phyloP scores from a whole-genome alignment of 2,329 filamentous ascomycete species.

The Chrysosphaeria jannelii region DNA sequence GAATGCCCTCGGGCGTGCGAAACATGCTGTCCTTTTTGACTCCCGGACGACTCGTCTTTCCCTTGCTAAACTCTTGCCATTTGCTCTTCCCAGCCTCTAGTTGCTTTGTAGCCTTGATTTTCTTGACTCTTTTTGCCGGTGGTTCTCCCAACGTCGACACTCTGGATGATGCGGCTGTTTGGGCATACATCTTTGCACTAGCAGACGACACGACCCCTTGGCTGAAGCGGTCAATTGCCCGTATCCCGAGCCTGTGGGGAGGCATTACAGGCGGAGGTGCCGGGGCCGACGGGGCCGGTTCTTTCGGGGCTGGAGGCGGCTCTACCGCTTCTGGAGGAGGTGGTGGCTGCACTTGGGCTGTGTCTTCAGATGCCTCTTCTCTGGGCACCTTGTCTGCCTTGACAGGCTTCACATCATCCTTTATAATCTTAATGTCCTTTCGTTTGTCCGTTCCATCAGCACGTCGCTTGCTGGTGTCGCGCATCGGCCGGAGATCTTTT shows the following conservation, averaged over 20 bases:
- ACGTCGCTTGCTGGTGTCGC: not conserved
- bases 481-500: constrained; percentile 57
- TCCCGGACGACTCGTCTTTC: constrained; percentile 35
- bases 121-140: constrained; percentile 45
- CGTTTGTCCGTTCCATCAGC: constrained; percentile 20
- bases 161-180: constrained; percentile 20
- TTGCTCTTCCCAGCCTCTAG: constrained; percentile 74
- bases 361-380: too few relatives aligned
- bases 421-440: too few relatives aligned
- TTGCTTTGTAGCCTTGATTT: constrained; percentile 72
- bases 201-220: constrained; percentile 22
- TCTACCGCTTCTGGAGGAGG: constrained; percentile 1
- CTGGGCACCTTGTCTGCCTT: too few relatives aligned
- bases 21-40: constrained; percentile 91
- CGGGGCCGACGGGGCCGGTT: not conserved
- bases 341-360: constrained; percentile 1
- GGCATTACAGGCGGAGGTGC: constrained; percentile 9
- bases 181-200: constrained; percentile 23
- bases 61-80: constrained; percentile 78
- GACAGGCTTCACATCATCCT: too few relatives aligned
- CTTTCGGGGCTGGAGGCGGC: constrained; percentile 7
- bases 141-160: constrained; percentile 18
- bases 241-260: constrained; percentile 1
- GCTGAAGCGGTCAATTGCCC: constrained; percentile 7
- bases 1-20: constrained; percentile 59